A percentile compares a stretch with the other conserved stretches of the same genome.
Conservation (phyloP, 768 basidiomycete species). For the Lyophyllum decastes region DNA sequence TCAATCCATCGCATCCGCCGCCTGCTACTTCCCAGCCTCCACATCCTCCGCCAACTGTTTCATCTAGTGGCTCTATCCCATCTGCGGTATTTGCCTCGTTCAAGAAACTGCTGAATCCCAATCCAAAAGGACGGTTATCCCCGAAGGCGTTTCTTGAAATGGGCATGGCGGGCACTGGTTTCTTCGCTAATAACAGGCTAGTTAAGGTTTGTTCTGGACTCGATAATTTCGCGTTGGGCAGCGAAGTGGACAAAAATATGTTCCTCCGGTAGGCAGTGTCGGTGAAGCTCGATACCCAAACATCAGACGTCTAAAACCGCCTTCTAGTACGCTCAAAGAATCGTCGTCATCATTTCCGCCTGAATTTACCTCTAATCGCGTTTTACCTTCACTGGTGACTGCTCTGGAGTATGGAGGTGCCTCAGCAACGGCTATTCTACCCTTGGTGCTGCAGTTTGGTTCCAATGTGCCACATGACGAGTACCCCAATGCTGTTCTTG, state of each 20-base stretch:
- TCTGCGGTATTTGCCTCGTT: slow-evolving; percentile 71
- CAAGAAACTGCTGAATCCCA: slow-evolving; percentile 90
- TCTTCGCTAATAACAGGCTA: slow-evolving; percentile 81
- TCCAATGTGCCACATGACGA: slow-evolving; percentile 69
- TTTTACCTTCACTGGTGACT: slow-evolving; percentile 84
- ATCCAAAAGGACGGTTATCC: slow-evolving; percentile 74
- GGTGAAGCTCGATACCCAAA: slow-evolving; percentile 14
- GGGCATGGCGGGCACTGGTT: slow-evolving; percentile 81
- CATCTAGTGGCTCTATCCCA: slow-evolving; percentile 79
- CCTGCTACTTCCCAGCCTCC: slow-evolving; percentile 71
- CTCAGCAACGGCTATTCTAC: slow-evolving; percentile 75
- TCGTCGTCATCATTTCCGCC: slow-evolving; percentile 78
- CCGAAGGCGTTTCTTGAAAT: slow-evolving; percentile 76
- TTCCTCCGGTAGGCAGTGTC: slow-evolving; percentile 59
- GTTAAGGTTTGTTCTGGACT: slow-evolving; percentile 84
- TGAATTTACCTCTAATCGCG: slow-evolving; percentile 80
- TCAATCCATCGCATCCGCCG: slow-evolving; percentile 81
- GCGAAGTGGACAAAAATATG: slow-evolving; percentile 75
- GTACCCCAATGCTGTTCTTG: slow-evolving; percentile 67
- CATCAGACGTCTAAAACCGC: background rate
- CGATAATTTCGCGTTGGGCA: slow-evolving; percentile 80
- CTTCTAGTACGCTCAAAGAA: slow-evolving; percentile 71
- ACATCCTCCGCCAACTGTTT: slow-evolving; percentile 76
- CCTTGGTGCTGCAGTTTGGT: slow-evolving; percentile 82
- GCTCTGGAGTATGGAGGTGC: slow-evolving; percentile 80